A percentile compares a stretch with the other conserved stretches of the same genome.
Evolutionary conservation across 2,329 filamentous ascomycete species (phyloP).

Genomic region (Cercospora berteroae): DNA sequence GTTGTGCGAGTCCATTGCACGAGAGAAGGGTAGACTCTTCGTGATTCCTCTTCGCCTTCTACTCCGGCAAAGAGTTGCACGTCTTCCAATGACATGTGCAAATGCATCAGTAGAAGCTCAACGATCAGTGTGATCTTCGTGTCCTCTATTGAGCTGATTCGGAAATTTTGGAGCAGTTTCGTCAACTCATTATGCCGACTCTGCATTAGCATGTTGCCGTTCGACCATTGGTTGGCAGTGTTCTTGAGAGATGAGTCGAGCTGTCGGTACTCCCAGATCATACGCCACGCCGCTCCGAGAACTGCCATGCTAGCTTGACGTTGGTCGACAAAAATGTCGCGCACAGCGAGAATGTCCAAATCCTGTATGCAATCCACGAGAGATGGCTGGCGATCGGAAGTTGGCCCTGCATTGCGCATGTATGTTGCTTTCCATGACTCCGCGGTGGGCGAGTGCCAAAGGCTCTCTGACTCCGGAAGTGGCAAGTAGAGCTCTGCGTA

Average conservation of each 20-base stretch:
- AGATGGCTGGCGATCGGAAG: constrained; percentile 48
- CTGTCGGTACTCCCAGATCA: constrained; percentile 66
- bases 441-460: constrained; percentile 67
- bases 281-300: constrained; percentile 63
- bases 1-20: constrained; percentile 58
- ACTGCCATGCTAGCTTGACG: constrained; percentile 60
- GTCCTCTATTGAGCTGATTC: constrained; percentile 41
- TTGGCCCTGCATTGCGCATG: constrained; percentile 42
- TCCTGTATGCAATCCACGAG: constrained; percentile 59
- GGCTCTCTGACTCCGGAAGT: constrained; percentile 58
- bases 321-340: constrained; percentile 55
- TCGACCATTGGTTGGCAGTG: constrained; percentile 46
- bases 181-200: constrained; percentile 63
- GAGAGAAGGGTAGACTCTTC: constrained; percentile 57
- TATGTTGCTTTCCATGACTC: constrained; percentile 64
- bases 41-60: constrained; percentile 64
- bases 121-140: constrained; percentile 42
- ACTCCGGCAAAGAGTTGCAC: constrained; percentile 67
- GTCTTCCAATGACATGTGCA: constrained; percentile 64
- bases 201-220: constrained; percentile 42
- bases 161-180: constrained; percentile 55
- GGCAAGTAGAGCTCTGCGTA: constrained; percentile 68
- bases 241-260: constrained; percentile 54
- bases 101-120: constrained; percentile 59
- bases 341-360: constrained; percentile 51